phyloP scores from a whole-genome alignment of 345 rosid species.

The Punica granatum region DNA sequence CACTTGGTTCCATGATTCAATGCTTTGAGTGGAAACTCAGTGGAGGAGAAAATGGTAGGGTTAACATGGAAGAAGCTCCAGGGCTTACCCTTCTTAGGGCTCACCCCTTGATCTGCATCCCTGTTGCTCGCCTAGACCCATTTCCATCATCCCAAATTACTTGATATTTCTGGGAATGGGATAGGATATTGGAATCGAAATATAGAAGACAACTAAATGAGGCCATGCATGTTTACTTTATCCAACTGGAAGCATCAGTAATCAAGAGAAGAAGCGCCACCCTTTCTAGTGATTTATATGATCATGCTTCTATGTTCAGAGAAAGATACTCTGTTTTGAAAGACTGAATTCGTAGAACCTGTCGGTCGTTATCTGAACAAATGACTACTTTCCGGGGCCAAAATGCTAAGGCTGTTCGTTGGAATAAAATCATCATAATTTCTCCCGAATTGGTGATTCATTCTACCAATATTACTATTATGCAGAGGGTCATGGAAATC shows the following conservation, averaged over 20 bases:
- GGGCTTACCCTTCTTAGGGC: slow-evolving; percentile 21
- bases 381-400: neutral
- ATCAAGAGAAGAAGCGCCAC: neutral
- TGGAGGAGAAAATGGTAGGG: slow-evolving; percentile 7
- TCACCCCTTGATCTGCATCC: slow-evolving; percentile 40
- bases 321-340: neutral
- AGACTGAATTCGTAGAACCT: no score
- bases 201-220: neutral
- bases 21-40: slow-evolving; percentile 42
- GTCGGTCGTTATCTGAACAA: no score
- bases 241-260: neutral
- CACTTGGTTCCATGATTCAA: slow-evolving; percentile 39
- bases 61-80: slow-evolving; percentile 4
- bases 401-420: neutral
- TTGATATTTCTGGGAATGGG: neutral
- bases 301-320: neutral
- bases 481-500: no score
- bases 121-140: slow-evolving; percentile 33
- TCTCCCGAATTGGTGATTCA: neutral
- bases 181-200: neutral
- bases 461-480: no score
- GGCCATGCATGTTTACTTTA: neutral
- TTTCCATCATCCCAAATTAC: slow-evolving; percentile 16
- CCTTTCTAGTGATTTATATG: neutral
- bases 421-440: neutral